phyloP scores from a whole-genome alignment of 1,139 yeast species.

The Barnettozyma hawaiiensis region DNA sequence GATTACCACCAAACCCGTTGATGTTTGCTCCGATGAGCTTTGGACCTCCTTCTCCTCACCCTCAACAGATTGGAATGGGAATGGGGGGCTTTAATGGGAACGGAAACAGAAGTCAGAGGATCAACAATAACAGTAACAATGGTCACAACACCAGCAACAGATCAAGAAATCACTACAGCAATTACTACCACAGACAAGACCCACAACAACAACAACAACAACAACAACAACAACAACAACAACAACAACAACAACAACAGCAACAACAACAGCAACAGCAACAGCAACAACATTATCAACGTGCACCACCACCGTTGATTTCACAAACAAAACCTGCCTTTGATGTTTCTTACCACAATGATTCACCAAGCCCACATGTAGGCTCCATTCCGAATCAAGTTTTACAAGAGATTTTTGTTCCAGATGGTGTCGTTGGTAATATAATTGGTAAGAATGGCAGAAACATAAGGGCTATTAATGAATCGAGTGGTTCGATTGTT shows the following conservation, averaged over 20 bases:
- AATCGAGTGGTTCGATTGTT: conserved; percentile 70
- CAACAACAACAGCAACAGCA: not conserved
- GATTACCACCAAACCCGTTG: conserved; percentile 12
- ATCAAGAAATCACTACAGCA: conserved; percentile 4
- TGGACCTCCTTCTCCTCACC: conserved; percentile 8
- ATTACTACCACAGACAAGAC: conserved; percentile 3
- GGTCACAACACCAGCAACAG: too few species aligned
- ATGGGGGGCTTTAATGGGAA: conserved; percentile 8
- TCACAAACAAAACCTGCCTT: conserved; percentile 1
- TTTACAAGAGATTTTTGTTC: conserved; percentile 64
- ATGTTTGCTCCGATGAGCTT: conserved; percentile 9
- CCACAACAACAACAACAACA: not conserved
- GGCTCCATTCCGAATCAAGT: conserved; percentile 1
- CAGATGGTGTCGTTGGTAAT: conserved; percentile 74
- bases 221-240: not conserved
- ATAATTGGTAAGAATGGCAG: conserved; percentile 86
- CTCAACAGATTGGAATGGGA: conserved; percentile 10
- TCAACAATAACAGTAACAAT: conserved; percentile 6
- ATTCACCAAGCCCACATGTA: not conserved
- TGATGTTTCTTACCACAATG: conserved; percentile 3
- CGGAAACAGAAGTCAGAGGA: conserved; percentile 1
- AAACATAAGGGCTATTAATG: conserved; percentile 74
- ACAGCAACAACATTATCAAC: conserved; percentile 1
- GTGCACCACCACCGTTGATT: conserved; percentile 1
- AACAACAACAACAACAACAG: not conserved